Evolutionary conservation across 257 asterid genomes (phyloP), one percentile per base, ranked within the genome.

Genomic region (Fraxinus americana): DNA sequence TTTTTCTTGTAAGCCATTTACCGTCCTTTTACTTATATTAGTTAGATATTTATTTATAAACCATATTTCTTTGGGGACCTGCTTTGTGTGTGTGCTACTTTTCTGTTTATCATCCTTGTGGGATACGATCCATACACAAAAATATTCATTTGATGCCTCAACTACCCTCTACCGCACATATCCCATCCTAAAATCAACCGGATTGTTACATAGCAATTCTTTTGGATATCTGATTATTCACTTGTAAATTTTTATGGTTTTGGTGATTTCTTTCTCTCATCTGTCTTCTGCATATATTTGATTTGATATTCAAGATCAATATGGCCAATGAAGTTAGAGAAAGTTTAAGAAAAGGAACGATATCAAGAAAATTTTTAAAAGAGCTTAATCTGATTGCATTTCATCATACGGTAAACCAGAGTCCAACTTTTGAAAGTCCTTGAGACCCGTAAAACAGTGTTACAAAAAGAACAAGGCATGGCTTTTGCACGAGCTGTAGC

Each of bases 401-500:
- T 76, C 80, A 78, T 83, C 77, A 39, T 59, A 65, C 79, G 71
- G 75, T 74, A 80, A 77, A 77, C 79, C 87, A 93, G 99, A 88
- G 92, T 85, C 83, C 94, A 93, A 87, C 96, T 96, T 79, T 75
- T 93, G 89, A 96, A 93, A 88, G 97, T 93, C 84, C 86, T 90
- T 70, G 93, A 93, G 86, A 87, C 94, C 68, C 97, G 99, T 81
- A 93, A 90, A 85, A 83, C 77, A 35, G 89, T 86, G 76, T 89
- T 96, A 73, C 91, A 83, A 76, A 96, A 93, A 67, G 97, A 96
- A 84, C 99, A 93, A 84, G 97, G 97, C 67, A 96, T 96, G 99
- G 97, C 99, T 71, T 96, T 96, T 85, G 98, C 98, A 73, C 97
- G 97, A 83, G 97, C 99, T 74, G 94, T 89, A 66, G 99, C 98